These are phyloP conservation scores for Globisporangium okanoganense DNA, from an alignment of 352 stramenopile species.

Conservation along the genomic window DNA sequence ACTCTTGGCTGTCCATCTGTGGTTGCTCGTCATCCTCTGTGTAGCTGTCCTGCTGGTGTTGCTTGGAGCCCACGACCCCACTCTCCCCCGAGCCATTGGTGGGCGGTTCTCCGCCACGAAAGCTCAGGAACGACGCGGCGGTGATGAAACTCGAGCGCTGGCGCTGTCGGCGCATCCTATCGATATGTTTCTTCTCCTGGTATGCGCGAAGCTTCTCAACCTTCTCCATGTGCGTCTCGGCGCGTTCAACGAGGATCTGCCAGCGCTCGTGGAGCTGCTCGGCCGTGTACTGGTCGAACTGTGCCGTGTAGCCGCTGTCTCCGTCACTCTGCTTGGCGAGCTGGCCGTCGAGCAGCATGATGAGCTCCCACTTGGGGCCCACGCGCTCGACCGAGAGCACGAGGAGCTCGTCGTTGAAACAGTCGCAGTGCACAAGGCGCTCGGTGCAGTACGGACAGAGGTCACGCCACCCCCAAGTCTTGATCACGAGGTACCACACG, in stretches of 20 bases:
- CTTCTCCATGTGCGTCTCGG: conserved; percentile 51
- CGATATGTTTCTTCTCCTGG: conserved; percentile 41
- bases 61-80: not conserved
- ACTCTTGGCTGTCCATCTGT: not conserved
- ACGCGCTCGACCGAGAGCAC: conserved; percentile 54
- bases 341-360: conserved; percentile 46
- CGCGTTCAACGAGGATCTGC: conserved; percentile 46
- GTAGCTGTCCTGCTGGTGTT: not conserved
- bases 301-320: conserved; percentile 25
- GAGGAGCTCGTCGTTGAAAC: conserved; percentile 66
- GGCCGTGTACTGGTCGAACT: conserved; percentile 52
- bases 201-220: conserved; percentile 54
- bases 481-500: conserved; percentile 51
- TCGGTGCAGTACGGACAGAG: conserved; percentile 67
- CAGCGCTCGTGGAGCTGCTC: conserved; percentile 59
- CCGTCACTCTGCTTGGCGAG: conserved; percentile 31
- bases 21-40: conserved; percentile 11
- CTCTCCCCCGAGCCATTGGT: not conserved
- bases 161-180: conserved; percentile 23
- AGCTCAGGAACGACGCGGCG: conserved; percentile 18
- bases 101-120: not conserved
- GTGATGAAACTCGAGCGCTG: conserved; percentile 30
- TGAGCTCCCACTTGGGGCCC: conserved; percentile 63
- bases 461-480: conserved; percentile 54
- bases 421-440: conserved; percentile 57